phyloP scores from a whole-genome alignment of 306 rosid species.

The Corylus avellana region DNA sequence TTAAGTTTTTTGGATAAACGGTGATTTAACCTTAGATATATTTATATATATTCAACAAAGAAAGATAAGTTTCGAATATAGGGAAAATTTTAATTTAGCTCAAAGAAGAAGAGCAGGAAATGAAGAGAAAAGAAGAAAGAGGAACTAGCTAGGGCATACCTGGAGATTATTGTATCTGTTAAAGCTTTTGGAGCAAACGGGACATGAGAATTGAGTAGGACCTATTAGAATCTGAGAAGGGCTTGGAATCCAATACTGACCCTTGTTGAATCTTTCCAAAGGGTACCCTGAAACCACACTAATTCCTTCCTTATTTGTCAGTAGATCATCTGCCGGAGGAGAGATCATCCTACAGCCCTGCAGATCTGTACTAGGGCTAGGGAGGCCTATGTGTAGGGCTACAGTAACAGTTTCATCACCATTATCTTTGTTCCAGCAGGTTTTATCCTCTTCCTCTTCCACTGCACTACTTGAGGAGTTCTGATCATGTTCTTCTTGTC shows the following conservation, averaged over 20 bases:
- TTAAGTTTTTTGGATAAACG: no score
- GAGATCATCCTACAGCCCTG: constrained; percentile 28
- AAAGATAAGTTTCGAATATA: not conserved
- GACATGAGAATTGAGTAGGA: constrained; percentile 80
- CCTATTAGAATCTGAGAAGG: constrained; percentile 87
- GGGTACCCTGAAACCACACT: constrained; percentile 36
- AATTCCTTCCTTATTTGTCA: constrained; percentile 22
- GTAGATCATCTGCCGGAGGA: constrained; percentile 21
- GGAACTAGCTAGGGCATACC: constrained; percentile 34
- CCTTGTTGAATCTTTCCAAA: constrained; percentile 46
- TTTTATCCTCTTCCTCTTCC: constrained; percentile 19
- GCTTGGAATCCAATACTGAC: constrained; percentile 85
- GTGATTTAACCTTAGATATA: no score
- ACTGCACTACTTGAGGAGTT: constrained; percentile 13
- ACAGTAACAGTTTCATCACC: constrained; percentile 39
- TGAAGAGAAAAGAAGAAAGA: not conserved
- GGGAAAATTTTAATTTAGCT: not conserved
- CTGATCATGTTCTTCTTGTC: constrained; percentile 15
- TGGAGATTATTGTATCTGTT: constrained; percentile 91
- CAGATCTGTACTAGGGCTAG: constrained; percentile 42
- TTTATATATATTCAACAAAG: not conserved
- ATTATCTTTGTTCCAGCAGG: constrained; percentile 11
- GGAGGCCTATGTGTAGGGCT: constrained; percentile 65
- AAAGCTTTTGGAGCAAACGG: constrained; percentile 76
- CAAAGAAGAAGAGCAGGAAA: not conserved